Evolutionary conservation across 768 basidiomycete genomes (phyloP).

Genomic region (Amanita rubescens): DNA sequence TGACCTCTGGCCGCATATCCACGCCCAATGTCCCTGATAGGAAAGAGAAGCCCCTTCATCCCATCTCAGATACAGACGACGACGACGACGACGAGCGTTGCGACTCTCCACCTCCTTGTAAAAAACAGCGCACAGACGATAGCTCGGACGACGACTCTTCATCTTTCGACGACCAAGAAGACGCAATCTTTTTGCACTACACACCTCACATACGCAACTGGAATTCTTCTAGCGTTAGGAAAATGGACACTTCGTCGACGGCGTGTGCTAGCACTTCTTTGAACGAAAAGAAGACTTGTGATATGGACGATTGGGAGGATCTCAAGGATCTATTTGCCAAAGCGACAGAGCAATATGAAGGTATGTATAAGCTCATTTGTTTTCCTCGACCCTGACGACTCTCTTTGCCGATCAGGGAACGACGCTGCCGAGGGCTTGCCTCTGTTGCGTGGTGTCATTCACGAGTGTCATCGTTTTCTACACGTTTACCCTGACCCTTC

Average conservation of each 20-base stretch:
- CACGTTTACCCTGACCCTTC: conserved; percentile 49
- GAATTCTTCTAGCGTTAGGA: neutral
- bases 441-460: conserved; percentile 54
- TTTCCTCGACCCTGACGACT: neutral
- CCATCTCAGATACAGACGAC: conserved; percentile 13
- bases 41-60: conserved; percentile 4
- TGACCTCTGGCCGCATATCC: conserved; percentile 22
- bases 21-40: conserved; percentile 12
- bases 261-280: conserved; percentile 17
- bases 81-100: conserved; percentile 14
- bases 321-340: conserved; percentile 55
- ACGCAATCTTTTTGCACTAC: neutral
- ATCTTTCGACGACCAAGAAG: neutral
- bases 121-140: conserved; percentile 7
- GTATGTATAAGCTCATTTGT: conserved; percentile 33
- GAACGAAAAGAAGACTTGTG: conserved; percentile 19
- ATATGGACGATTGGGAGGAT: conserved; percentile 56
- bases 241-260: conserved; percentile 32
- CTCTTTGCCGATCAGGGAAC: conserved; percentile 25
- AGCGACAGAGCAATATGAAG: conserved; percentile 52
- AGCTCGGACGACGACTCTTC: conserved; percentile 1
- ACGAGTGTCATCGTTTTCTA: conserved; percentile 63
- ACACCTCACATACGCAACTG: neutral
- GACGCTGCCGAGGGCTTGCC: conserved; percentile 43
- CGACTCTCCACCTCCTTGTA: conserved; percentile 10